Evolutionary conservation across 805 yeast species (phyloP).

Genomic region (Ogataea zsoltii): DNA sequence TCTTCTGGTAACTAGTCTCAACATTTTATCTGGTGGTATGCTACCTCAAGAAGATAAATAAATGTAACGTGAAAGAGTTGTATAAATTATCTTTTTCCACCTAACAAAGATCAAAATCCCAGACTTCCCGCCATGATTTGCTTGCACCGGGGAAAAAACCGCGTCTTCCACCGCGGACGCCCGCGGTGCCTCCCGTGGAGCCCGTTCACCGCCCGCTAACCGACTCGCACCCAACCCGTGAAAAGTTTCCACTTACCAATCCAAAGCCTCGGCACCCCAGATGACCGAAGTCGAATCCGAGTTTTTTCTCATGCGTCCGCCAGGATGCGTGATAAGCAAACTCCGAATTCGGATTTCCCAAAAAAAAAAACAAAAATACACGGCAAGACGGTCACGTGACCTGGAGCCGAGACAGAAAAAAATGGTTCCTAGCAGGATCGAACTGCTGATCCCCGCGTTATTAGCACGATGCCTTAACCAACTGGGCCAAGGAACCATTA

Average conservation of each 20-base stretch:
- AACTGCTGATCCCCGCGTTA: slow-evolving; percentile 70
- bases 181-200: neutral
- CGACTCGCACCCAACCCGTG: neutral
- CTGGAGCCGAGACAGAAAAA: slow-evolving; percentile 13
- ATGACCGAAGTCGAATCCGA: slow-evolving; percentile 24
- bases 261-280: slow-evolving; percentile 2
- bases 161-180: too few species aligned
- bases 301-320: neutral
- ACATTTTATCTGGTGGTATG: slow-evolving; percentile 21
- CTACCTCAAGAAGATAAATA: neutral
- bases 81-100: neutral
- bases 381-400: slow-evolving; percentile 5
- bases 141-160: too few species aligned
- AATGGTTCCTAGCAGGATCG: slow-evolving; percentile 85
- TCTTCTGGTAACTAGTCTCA: slow-evolving; percentile 26
- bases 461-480: slow-evolving; percentile 47
- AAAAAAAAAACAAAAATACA: neutral
- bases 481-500: slow-evolving; percentile 42
- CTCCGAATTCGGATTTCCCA: slow-evolving; percentile 21
- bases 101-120: neutral
- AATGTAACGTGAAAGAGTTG: neutral
- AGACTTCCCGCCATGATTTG: too few species aligned
- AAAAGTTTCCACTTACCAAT: slow-evolving; percentile 2
- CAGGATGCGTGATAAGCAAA: slow-evolving; percentile 5
- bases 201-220: slow-evolving; percentile 1